phyloP scores from a whole-genome alignment of 225 moss, liverwort and hornwort genomes.

The Lunularia cruciata region DNA sequence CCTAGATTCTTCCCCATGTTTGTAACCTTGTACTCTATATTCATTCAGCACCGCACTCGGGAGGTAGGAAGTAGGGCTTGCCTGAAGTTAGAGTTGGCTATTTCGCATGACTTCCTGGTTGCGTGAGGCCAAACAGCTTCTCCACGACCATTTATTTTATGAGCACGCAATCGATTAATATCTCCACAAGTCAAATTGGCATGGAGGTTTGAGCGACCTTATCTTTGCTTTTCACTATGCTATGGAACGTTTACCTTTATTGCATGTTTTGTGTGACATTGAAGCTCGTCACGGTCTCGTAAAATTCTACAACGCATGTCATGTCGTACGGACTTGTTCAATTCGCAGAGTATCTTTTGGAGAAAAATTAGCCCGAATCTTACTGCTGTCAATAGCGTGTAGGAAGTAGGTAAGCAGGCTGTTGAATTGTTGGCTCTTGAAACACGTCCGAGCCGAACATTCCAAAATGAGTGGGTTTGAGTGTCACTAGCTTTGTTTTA shows the following conservation, averaged over 20 bases:
- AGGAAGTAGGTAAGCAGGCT: no score
- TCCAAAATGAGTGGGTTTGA: no score
- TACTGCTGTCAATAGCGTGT: no score
- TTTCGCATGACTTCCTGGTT: conserved; percentile 9
- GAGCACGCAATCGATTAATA: neutral
- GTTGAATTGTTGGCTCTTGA: no score
- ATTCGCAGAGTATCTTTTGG: no score
- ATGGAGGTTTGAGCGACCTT: neutral
- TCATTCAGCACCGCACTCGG: conserved; percentile 4
- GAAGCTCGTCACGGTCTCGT: neutral
- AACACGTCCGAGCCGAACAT: no score
- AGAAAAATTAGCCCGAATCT: no score
- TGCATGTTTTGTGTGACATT: no score
- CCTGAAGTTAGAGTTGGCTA: neutral
- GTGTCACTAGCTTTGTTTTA: no score
- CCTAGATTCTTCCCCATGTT: neutral
- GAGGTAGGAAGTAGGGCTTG: conserved; percentile 11
- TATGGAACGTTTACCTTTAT: neutral
- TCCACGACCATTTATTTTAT: neutral
- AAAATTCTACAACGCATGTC: neutral
- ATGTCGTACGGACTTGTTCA: no score
- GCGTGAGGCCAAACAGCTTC: conserved; percentile 4
- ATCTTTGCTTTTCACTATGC: neutral
- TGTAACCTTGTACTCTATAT: conserved; percentile 16
- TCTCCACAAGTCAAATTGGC: neutral